A percentile compares a stretch with the other conserved stretches of the same genome.
Conservation (phyloP, 148 eudicot species). For the Vaccinium darrowii region DNA sequence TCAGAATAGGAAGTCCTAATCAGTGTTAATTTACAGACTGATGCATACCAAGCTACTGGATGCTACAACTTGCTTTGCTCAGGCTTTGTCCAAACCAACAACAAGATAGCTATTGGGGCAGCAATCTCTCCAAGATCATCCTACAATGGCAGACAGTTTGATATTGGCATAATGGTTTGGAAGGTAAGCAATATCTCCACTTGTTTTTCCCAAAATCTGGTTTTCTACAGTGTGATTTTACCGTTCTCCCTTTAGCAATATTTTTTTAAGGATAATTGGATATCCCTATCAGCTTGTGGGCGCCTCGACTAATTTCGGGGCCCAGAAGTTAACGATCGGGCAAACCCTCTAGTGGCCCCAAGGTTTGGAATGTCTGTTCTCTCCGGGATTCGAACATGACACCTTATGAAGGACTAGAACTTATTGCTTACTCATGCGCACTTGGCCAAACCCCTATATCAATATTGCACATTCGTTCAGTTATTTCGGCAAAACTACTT, state of each 20-base stretch:
- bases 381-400: too few species aligned
- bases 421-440: too few species aligned
- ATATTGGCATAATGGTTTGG: slow-evolving; percentile 88
- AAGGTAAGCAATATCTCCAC: slow-evolving; percentile 49
- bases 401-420: too few species aligned
- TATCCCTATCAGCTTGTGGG: too few species aligned
- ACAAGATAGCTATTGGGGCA: slow-evolving; percentile 89
- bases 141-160: slow-evolving; percentile 64
- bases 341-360: too few species aligned
- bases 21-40: slow-evolving; percentile 48
- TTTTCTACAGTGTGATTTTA: neutral
- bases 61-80: slow-evolving; percentile 97
- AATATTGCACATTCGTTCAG: neutral
- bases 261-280: too few species aligned
- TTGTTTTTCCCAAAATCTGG: neutral
- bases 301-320: too few species aligned
- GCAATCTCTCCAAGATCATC: slow-evolving; percentile 92
- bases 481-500: neutral
- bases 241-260: neutral
- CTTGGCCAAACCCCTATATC: too few species aligned
- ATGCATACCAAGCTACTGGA: slow-evolving; percentile 98
- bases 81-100: slow-evolving; percentile 91
- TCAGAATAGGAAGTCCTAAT: neutral
- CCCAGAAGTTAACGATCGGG: too few species aligned
- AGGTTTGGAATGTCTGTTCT: too few species aligned